Base-by-base conservation (phyloP, 129 eudicot species). In the Logfia minima region DNA sequence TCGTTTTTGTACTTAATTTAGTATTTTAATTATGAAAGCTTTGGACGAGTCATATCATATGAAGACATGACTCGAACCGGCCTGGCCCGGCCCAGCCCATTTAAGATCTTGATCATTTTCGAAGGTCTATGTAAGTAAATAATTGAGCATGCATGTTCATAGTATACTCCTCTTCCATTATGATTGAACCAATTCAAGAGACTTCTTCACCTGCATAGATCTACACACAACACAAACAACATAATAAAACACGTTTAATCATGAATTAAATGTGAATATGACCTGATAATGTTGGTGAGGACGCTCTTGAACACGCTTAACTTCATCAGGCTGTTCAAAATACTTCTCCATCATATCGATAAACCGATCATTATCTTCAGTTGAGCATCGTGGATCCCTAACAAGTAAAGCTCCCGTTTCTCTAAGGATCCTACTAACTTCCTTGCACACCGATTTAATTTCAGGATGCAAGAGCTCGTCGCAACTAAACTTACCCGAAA, bases 231-330 rank as follows among this genome's bases (percentile, higher is more conserved):
- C 34, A 28, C 64, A 16, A n/a, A 29, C 31, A 71, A 21, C 21
- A 0, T 31, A 37, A 18, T 51, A 51, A 8, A 55, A 31, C 14
- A 66, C 17, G 56, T 24, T 51, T 34, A 17, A 62, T 32, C 26
- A 7, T 1, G 4, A 48, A 4, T 4, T 14, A 21, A 23, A 80
- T 9, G 6, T 4, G 19, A 37, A 28, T 3, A 35, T 6, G 32
- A 91, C 98, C 94, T 92, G 98, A 55, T 92, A 92, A 85, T 92
- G 98, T 39, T 90, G 88, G 9, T 90, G 86, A 14, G 94, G 94
- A 39, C 98, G 94, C 67, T 90, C 98, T 22, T 92, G 98, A 0
- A 79, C 77, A 65, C 92, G 88, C 85, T 92, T 90, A 77, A 88
- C 85, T 45, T 92, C 86, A 0, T 71, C 77, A 0, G 96, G 93